Evolutionary conservation across 805 yeast genomes (phyloP).

Genomic region (Pichia membranifaciens): DNA sequence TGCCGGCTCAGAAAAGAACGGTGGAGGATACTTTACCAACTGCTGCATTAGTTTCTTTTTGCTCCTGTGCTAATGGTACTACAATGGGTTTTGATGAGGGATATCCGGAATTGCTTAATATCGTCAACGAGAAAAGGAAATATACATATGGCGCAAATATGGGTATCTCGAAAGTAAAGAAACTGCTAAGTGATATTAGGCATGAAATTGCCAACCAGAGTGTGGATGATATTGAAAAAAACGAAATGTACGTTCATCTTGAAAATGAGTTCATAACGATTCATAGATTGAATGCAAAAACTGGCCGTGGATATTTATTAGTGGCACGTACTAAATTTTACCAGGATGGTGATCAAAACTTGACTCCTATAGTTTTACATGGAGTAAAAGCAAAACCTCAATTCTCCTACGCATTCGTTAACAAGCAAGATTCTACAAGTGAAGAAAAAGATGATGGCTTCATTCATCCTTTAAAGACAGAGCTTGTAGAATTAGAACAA

Average conservation of each 20-base stretch:
- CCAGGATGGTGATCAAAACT: constrained; percentile 41
- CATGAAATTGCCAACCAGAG: constrained; percentile 48
- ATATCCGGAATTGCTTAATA: constrained; percentile 73
- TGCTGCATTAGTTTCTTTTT: constrained; percentile 89
- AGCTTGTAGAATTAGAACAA: constrained; percentile 45
- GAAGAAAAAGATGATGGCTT: constrained; percentile 4
- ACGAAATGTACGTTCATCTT: constrained; percentile 91
- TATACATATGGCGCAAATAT: constrained; percentile 64
- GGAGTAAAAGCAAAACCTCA: constrained; percentile 56
- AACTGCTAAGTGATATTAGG: constrained; percentile 52
- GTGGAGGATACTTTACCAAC: constrained; percentile 92
- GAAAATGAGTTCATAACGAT: constrained; percentile 89
- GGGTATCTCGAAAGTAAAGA: constrained; percentile 78
- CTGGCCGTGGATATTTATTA: constrained; percentile 85
- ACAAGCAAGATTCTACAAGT: constrained; percentile 24
- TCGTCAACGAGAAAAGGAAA: constrained; percentile 67
- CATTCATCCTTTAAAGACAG: constrained; percentile 62
- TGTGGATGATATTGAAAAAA: constrained; percentile 48
- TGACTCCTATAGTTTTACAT: constrained; percentile 52
- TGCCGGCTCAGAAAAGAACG: constrained; percentile 82
- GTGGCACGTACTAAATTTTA: constrained; percentile 80
- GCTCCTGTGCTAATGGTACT: constrained; percentile 91
- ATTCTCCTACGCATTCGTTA: constrained; percentile 51
- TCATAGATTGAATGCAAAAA: constrained; percentile 75
- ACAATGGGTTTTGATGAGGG: constrained; percentile 93